Percentiles rank a stretch among this genome's conserved stretches.
These are phyloP conservation scores for Septoria linicola DNA, from an alignment of 2,329 filamentous ascomycete species.

Conservation along the genomic window DNA sequence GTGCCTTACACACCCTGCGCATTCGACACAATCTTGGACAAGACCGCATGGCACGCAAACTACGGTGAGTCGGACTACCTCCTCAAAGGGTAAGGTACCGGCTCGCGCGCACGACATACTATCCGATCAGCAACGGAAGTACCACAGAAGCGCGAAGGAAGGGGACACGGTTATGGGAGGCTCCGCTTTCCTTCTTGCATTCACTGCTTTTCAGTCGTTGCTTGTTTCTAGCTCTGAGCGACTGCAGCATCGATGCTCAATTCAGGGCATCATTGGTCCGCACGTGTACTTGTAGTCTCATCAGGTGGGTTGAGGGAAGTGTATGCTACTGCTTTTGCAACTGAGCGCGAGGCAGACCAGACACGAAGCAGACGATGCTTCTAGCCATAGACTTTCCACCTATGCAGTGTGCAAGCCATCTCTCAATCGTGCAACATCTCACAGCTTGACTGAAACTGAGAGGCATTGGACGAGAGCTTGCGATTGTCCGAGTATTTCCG, in stretches of 20 bases:
- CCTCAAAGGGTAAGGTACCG: conserved; percentile 39
- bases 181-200: conserved; percentile 26
- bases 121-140: conserved; percentile 15
- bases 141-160: conserved; percentile 13
- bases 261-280: conserved; percentile 1
- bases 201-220: conserved; percentile 12
- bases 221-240: not conserved
- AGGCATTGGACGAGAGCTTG: too few relatives aligned
- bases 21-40: conserved; percentile 7
- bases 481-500: too few relatives aligned
- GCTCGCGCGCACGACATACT: conserved; percentile 28
- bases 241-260: not conserved
- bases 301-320: conserved; percentile 18
- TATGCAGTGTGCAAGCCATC: too few relatives aligned
- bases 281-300: conserved; percentile 17
- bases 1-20: conserved; percentile 14
- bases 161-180: conserved; percentile 22
- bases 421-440: too few relatives aligned
- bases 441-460: too few relatives aligned
- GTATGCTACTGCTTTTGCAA: not conserved
- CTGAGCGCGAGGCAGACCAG: not conserved
- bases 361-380: not conserved
- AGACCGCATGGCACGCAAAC: conserved; percentile 7
- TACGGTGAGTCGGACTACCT: conserved; percentile 43
- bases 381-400: too few relatives aligned